Percentiles rank a stretch among this genome's conserved stretches.
Conservation (phyloP, 73 alveolate species). For the Tetrahymena thermophila region DNA sequence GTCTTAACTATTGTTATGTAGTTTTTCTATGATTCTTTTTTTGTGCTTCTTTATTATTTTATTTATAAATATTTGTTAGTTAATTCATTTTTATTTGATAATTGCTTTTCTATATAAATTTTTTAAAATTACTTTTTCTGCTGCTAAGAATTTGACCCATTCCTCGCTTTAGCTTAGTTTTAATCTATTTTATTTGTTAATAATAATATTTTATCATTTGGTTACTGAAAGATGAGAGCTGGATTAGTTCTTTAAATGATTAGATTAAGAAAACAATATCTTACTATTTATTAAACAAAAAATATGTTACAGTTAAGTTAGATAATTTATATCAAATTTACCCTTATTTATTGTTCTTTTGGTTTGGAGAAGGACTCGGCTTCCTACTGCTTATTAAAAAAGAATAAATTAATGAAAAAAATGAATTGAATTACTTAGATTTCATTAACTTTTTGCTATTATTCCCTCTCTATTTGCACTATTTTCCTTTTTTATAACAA, state of each 20-base stretch:
- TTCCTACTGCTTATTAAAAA: neutral
- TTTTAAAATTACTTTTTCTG: neutral
- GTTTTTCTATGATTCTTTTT: neutral
- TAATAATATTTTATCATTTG: too few relatives aligned
- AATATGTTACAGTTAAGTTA: neutral
- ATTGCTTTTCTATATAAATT: neutral
- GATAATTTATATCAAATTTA: neutral
- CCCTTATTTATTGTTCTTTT: neutral
- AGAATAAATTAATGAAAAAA: neutral
- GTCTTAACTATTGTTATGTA: neutral
- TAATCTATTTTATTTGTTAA: neutral
- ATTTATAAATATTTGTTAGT: neutral
- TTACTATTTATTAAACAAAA: neutral
- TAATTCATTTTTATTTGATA: neutral
- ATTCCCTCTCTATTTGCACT: neutral
- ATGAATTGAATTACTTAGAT: neutral
- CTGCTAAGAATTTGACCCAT: neutral
- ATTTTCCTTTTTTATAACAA: neutral
- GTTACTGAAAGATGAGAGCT: neutral
- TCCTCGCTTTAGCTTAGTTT: neutral
- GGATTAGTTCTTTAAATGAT: neutral
- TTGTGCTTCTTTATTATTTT: neutral
- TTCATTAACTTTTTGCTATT: neutral
- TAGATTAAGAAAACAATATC: too few relatives aligned
- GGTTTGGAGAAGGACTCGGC: neutral